Base-by-base conservation (phyloP, 768 basidiomycete species). In the Cantharellus anzutake region DNA sequence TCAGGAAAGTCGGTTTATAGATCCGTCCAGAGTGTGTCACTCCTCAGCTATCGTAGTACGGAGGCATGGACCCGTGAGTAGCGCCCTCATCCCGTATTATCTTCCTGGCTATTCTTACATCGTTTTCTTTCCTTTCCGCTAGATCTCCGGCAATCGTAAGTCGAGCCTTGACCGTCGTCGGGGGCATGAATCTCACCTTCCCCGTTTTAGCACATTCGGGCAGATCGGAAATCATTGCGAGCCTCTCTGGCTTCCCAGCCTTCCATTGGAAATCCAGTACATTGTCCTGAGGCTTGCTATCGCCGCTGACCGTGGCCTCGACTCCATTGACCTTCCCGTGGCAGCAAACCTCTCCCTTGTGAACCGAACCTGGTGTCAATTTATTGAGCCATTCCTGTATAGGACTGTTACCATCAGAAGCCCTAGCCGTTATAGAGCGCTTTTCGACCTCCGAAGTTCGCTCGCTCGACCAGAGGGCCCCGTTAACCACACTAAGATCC, bases 191-290 rank as follows among this genome's bases (percentile, higher is more conserved):
- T 29, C 20, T 29, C 20, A 29, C 20, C 20, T 29, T 29, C 20
- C 20, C 20, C 20, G 20, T 29, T 29, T 29, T 29, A 29, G 20
- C 20, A 29, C 20, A 29, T 29, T 29, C 20, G 20, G 20, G 20
- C 20, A 29, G 20, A 29, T 29, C 20, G 20, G 20, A 29, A 29
- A 29, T 29, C 20, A 29, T 29, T 48, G 29, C 11, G 38, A 14
- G 11, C 52, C 61, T n/a, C 53, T n/a, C 20, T 61, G 61, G 61
- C 58, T 41, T 34, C 61, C 61, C 4, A 42, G 34, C 4, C 38
- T 61, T 51, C 61, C 61, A n/a, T 35, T 61, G 41, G 61, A 61
- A 39, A 29, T 61, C 16, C 61, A 61, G 41, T 41, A 51, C 20
- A 7, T 40, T 5, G 52, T 61, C 51, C 29, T 61, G 14, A 39